Evolutionary conservation across 1,284 basidiomycete genomes (phyloP), one percentile per base, ranked within the genome.

Genomic region (Tilletiopsis washingtonensis): DNA sequence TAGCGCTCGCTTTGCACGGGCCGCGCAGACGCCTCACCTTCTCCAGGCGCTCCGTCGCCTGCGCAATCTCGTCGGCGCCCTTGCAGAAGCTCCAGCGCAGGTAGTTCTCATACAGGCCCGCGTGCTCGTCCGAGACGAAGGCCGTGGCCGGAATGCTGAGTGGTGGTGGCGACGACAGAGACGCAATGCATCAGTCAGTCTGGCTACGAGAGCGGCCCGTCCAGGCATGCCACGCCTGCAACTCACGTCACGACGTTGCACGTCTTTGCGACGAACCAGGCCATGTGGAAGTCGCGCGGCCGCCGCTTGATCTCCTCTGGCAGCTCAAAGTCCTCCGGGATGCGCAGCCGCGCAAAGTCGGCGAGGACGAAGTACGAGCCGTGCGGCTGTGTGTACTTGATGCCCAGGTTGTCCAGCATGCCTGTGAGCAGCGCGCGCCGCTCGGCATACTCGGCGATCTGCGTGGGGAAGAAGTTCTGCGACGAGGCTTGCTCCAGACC

Each of bases 251-350:
- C 66, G 5, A 75, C 69, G 21, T 67, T 69, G 29, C 61, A 61
- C 1, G 62, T 52, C 14, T 67, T 70, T 1, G 74, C 75, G 19
- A 72, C 49, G 52, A 69, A 73, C 61, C 62, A 70, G 25, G 75
- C 80, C 40, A 66, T 85, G 81, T 79, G 82, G 79, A 94, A 98
- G 72, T 97, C 93, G 50, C 83, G 80, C 12, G 89, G 86, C 66
- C 91, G 81, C 6, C 84, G 86, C 34, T 83, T 70, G 40, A 96
- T 79, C 46, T 81, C 82, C 47, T 79, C 74, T 0, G 90, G 88
- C 77, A 91, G 85, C 4, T 81, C 81, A 72, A 87, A 98, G 65
- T 86, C 81, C 0, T 85, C 81, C 1, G 93, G 91, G 65, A 91
- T 82, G 27, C 83, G 78, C 34, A 98, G 76, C 36, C 77, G 76